Evolutionary conservation across 2,329 filamentous ascomycete genomes (phyloP).

Genomic region (Tolypocladium guangdongense): DNA sequence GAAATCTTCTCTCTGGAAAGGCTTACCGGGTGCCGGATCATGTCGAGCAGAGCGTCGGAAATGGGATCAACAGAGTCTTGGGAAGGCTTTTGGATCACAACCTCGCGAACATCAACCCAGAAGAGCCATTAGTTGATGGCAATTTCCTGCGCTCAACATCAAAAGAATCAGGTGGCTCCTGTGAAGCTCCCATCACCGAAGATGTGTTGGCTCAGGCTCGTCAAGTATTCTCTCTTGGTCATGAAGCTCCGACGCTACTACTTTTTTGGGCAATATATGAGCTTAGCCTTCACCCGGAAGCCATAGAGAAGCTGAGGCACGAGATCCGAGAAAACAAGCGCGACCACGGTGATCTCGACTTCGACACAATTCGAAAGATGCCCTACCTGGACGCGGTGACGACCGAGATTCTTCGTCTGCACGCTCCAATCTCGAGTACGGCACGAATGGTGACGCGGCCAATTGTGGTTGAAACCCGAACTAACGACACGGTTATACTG

Average conservation of each 20-base stretch:
- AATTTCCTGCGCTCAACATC: neutral
- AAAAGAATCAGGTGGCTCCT: neutral
- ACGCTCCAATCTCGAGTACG: conserved; percentile 1
- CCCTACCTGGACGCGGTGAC: conserved; percentile 1
- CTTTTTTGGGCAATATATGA: conserved; percentile 2
- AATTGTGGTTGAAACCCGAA: neutral
- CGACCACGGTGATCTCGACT: neutral
- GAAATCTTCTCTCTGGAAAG: neutral
- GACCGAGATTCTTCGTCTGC: neutral
- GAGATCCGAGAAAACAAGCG: neutral
- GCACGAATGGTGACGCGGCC: neutral
- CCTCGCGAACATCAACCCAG: neutral
- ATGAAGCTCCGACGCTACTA: conserved; percentile 1
- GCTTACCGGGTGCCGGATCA: neutral
- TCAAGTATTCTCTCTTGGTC: conserved; percentile 3
- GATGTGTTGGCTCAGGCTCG: conserved; percentile 2
- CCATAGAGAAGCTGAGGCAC: neutral
- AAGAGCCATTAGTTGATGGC: neutral
- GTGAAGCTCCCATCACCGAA: neutral
- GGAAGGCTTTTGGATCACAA: neutral
- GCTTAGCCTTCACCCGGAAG: conserved; percentile 1
- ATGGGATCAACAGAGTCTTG: neutral
- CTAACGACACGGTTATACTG: neutral
- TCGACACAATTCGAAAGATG: neutral
- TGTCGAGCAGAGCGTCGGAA: neutral